Evolutionary conservation across 768 basidiomycete species (phyloP), one percentile per base, ranked within the genome.

Genomic region (Lentinula aciculospora): DNA sequence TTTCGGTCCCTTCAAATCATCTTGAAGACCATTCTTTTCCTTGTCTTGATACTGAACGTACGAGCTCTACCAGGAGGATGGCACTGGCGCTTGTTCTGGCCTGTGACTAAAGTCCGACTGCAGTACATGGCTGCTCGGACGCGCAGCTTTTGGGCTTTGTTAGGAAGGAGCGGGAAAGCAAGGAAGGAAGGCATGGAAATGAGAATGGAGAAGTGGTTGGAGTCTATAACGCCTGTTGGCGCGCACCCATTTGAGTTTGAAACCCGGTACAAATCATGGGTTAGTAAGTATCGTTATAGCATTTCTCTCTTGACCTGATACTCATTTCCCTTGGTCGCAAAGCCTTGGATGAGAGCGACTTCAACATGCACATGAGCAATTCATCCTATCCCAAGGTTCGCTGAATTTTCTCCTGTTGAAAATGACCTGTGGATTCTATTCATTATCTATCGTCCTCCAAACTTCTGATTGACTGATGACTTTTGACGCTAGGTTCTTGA

Each of bases 321-420:
- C 15, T 19, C 51, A 45, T 32, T 28, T 40, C 3, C n/a, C 19
- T 17, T 36, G 13, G 32, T 27, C 44, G 13, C 50, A 8, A 55
- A 88, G 87, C 77, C 57, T 62, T 84, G 6, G 89, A 92, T 61
- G 90, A 92, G 44, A 78, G 79, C 42, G 91, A 93, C 68, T 85
- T 84, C 64, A 83, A 88, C 65, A 67, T 78, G 12, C 90, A 93
- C 65, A 74, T 92, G 58, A 90, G 88, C 67, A 93, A 93, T 65
- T 90, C 89, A 0, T 85, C 82, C 53, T 93, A 92, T 61, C 81
- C 87, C 3, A 91, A 89, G 76, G 86, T 81, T 21, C 7, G 51
- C 19, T 23, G 12, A 13, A n/a, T n/a, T n/a, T n/a, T n/a, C n/a
- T n/a, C n/a, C n/a, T n/a, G n/a, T n/a, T n/a, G n/a, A n/a, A n/a